phyloP scores from a whole-genome alignment of 768 basidiomycete species.

The Rhizopogon vinicolor region DNA sequence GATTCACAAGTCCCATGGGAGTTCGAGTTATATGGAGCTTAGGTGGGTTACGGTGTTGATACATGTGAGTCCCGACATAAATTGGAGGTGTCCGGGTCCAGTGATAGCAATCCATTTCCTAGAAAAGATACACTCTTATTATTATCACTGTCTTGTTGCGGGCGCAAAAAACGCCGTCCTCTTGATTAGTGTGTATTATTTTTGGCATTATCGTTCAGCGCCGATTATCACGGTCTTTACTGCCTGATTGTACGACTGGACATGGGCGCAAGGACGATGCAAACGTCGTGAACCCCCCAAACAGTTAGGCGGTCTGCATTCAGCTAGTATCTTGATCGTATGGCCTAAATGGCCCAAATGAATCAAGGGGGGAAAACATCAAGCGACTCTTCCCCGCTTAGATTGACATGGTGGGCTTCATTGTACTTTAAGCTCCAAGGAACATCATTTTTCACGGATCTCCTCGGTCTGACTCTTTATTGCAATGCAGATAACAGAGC shows the following conservation, averaged over 20 bases:
- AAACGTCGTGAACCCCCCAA: not conserved
- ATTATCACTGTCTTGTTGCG: not conserved
- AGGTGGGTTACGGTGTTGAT: conserved; percentile 10
- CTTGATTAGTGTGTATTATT: too few relatives aligned
- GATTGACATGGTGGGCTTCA: not conserved
- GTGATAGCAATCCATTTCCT: not conserved
- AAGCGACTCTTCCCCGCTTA: not conserved
- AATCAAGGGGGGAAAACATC: not conserved
- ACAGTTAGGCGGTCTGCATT: too few relatives aligned
- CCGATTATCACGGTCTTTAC: not conserved
- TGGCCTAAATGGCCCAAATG: not conserved
- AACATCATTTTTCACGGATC: not conserved
- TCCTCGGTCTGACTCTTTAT: not conserved
- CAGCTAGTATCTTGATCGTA: not conserved
- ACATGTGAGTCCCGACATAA: not conserved
- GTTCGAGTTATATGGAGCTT: conserved; percentile 59
- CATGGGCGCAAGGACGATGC: not conserved
- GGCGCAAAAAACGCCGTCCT: not conserved
- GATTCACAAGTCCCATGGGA: conserved; percentile 64
- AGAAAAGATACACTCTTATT: not conserved
- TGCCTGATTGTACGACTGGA: not conserved
- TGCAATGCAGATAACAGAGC: not conserved
- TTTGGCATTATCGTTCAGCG: not conserved
- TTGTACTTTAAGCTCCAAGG: not conserved
- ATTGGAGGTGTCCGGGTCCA: not conserved